Evolutionary conservation across 306 rosid species (phyloP), one percentile per base, ranked within the genome.

Genomic region (Fagus sylvatica): DNA sequence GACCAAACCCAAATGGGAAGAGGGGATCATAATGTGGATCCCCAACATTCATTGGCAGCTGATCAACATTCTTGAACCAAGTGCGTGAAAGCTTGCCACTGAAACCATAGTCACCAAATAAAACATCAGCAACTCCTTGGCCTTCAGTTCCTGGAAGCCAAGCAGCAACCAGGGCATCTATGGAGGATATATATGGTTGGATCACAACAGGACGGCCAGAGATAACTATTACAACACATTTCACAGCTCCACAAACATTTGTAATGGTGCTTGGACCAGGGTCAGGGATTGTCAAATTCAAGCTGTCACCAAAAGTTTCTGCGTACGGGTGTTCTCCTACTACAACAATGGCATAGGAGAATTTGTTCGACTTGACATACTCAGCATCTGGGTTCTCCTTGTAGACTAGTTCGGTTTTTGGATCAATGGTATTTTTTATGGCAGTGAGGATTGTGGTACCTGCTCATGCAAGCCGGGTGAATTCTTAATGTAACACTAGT

Each of bases 21-120:
- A 60, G 39, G 40, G 67, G 67, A 7, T 60, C 67, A 60, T 60
- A 60, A 60, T 60, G 67, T 60, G 39, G 16, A 32, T 60, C 67
- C 67, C 67, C 67, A 37, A 60, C 67, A 60, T 60, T 60, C 67
- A 60, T 60, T 32, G 67, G 67, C 10, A 60, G 67, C 8, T 60
- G 67, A 60, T 60, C 67, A 32, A 60, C 40, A 1, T 37, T 60
- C 67, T 32, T 60, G 67, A 60, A 60, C 67, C 67, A 60, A 4
- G 67, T 60, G 39, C 67, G 40, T 60, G 67, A 0, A 11, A 60
- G 67, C 67, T 60, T 60, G 40, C 67, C 40, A 33, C 7, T 60
- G 67, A 60, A 60, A 30, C 67, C 67, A 60, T 60, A 32, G 3
- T 60, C 67, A 1, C 67, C 67, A 60, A 60, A 60, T 4, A 60